Percentiles rank a stretch among this genome's conserved stretches.
These are phyloP conservation scores for Ceratorhiza oryzae-sativae DNA, from an alignment of 1,284 basidiomycete species.

Conservation along the genomic window DNA sequence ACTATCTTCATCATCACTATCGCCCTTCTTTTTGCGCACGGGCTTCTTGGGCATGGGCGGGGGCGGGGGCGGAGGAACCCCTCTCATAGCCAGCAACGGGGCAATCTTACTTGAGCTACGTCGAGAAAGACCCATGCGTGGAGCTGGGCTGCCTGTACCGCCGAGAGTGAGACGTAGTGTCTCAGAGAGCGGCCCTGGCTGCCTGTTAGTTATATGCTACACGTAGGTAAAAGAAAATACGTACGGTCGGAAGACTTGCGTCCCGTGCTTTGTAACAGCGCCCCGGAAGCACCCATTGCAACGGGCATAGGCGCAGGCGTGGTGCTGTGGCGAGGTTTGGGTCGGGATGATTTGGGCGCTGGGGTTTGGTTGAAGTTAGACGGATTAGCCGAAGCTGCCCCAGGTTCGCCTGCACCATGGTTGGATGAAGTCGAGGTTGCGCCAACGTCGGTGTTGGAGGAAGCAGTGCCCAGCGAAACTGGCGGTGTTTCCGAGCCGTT, in stretches of 20 bases:
- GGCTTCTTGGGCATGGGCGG: constrained; percentile 37
- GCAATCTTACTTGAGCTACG: constrained; percentile 37
- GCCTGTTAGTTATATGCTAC: not conserved
- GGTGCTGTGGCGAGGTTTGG: constrained; percentile 35
- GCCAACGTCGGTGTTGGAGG: constrained; percentile 19
- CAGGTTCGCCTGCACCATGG: not conserved
- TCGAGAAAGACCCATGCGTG: constrained; percentile 36
- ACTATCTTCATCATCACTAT: constrained; percentile 32
- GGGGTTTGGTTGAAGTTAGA: constrained; percentile 13
- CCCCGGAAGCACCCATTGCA: constrained; percentile 34
- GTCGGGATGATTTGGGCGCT: constrained; percentile 16
- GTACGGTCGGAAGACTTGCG: constrained; percentile 32
- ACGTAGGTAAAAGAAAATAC: not conserved
- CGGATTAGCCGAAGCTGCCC: constrained; percentile 8
- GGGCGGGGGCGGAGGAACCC: constrained; percentile 32
- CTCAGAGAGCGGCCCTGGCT: constrained; percentile 26
- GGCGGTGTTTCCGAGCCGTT: not conserved
- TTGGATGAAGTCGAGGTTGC: constrained; percentile 11
- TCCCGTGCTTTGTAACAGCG: constrained; percentile 14
- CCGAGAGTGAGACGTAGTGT: constrained; percentile 26
- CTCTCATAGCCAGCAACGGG: constrained; percentile 26
- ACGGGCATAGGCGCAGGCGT: constrained; percentile 34
- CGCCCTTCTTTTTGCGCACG: constrained; percentile 28
- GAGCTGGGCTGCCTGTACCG: constrained; percentile 21
- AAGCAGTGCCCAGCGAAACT: not conserved